These are phyloP conservation scores for Syzygium syzygioides DNA, from an alignment of 441 rosid genomes.

Conservation along the genomic window DNA sequence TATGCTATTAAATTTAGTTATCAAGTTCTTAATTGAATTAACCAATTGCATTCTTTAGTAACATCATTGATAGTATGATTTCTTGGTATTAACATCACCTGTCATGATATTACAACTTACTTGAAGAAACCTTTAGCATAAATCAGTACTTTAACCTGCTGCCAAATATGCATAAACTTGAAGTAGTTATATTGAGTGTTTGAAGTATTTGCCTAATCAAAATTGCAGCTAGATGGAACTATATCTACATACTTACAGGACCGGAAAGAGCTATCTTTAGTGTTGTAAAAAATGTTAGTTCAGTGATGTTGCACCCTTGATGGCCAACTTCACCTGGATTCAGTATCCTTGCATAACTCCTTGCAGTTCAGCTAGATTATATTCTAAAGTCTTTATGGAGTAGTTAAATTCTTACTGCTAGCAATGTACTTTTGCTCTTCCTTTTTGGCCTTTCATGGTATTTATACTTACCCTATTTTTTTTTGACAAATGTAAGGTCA, in stretches of 20 bases:
- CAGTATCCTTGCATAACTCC: not conserved
- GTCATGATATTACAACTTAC: not conserved
- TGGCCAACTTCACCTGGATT: not conserved
- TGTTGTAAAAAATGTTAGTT: not conserved
- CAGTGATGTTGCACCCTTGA: not conserved
- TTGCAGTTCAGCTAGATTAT: not conserved
- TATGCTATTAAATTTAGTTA: not conserved
- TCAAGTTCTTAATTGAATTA: not conserved
- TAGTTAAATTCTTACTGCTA: not conserved
- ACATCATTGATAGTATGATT: not conserved
- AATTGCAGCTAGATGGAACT: not conserved
- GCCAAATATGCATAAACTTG: not conserved
- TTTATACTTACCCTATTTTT: not conserved
- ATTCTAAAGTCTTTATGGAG: not conserved
- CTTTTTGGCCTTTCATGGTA: constrained; percentile 2
- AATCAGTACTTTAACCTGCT: not conserved
- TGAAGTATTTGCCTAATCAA: not conserved
- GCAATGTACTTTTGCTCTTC: not conserved
- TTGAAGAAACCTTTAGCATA: not conserved
- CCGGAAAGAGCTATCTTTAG: not conserved
- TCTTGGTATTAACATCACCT: not conserved
- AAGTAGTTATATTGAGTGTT: not conserved
- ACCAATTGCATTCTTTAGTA: not conserved
- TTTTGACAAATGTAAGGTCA: constrained; percentile 42
- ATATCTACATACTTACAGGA: not conserved